Base-by-base conservation (phyloP, 441 rosid species). In the Brassica balearica region DNA sequence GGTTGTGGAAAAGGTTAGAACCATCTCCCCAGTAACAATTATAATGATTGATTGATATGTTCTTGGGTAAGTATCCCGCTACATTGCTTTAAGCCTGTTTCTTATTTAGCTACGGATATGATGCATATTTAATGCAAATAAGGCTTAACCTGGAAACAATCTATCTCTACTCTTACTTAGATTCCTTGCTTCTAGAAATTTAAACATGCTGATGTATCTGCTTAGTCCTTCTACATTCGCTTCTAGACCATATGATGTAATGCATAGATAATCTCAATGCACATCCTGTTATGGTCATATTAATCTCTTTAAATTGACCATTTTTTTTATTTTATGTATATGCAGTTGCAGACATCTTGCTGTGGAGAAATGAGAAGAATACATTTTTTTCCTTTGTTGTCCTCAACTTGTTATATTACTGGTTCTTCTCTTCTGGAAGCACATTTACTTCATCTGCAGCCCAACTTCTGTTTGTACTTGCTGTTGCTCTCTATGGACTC, bases 281-380 rank as follows among this genome's bases (percentile, higher is more conserved):
- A 23, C 36, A 36, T 14, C 17, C 58, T 51, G 59, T 2, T 15
- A n/a, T 15, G 17, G 17, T 15, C 17, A 15, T 53, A 1, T 0
- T 36, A 38, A 25, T 48, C 27, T 73, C 32, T 46, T 64, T 56
- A 14, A 51, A 22, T 59, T 58, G 38, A 59, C 71, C 9, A 23
- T 36, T 55, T 59, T 74, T 59, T 74, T 80, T 59, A 71, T 67
- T 41, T 59, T 80, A 34, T 82, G 76, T 67, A 41, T 2, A 53
- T 88, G 87, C 95, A 95, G 99, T 90, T 84, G 92, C 95, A 11
- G 90, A 90, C 59, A 81, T 95, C 83, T 90, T 92, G 69, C 90
- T 95, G 36, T 95, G 99, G 99, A 93, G 97, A 85, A 92, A 95
- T 77, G 91, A 92, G 88, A 95, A 88, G 90, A 84, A 75, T 84